Evolutionary conservation across 1,284 basidiomycete genomes (phyloP).

Genomic region (Leccinum ponderosum): DNA sequence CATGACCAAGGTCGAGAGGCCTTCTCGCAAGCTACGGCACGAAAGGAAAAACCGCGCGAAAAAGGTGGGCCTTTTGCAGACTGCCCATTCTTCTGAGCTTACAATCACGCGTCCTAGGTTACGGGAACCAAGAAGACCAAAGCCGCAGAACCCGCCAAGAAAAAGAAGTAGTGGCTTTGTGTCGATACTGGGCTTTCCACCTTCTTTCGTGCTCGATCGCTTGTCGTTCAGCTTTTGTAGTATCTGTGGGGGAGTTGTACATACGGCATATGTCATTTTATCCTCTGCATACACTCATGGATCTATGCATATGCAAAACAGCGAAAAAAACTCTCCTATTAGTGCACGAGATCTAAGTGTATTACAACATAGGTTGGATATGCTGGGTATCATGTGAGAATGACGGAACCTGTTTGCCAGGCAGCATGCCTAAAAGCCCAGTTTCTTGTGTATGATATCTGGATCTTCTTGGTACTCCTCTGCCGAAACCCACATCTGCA

Average conservation of each 20-base stretch:
- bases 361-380: conserved; percentile 35
- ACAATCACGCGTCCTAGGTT: conserved; percentile 49
- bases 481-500: conserved; percentile 97
- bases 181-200: conserved; percentile 21
- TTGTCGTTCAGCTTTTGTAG: conserved; percentile 38
- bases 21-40: conserved; percentile 98
- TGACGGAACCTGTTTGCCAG: conserved; percentile 10
- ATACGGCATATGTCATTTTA: conserved; percentile 41
- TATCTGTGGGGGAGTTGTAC: conserved; percentile 40
- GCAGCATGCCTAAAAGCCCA: conserved; percentile 56
- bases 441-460: conserved; percentile 94
- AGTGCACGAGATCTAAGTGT: conserved; percentile 29
- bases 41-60: conserved; percentile 99
- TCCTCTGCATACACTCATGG: conserved; percentile 37
- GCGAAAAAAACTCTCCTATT: conserved; percentile 35
- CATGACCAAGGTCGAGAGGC: conserved; percentile 82
- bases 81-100: conserved; percentile 2
- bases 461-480: conserved; percentile 99
- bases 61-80: conserved; percentile 63
- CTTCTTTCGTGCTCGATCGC: conserved; percentile 37
- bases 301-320: conserved; percentile 45
- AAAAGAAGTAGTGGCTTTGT: conserved; percentile 66
- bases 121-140: conserved; percentile 93
- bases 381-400: conserved; percentile 32
- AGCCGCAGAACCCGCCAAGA: conserved; percentile 87